Evolutionary conservation across 345 rosid genomes (phyloP), one percentile per base, ranked within the genome.

Genomic region (Euclidium syriacum): DNA sequence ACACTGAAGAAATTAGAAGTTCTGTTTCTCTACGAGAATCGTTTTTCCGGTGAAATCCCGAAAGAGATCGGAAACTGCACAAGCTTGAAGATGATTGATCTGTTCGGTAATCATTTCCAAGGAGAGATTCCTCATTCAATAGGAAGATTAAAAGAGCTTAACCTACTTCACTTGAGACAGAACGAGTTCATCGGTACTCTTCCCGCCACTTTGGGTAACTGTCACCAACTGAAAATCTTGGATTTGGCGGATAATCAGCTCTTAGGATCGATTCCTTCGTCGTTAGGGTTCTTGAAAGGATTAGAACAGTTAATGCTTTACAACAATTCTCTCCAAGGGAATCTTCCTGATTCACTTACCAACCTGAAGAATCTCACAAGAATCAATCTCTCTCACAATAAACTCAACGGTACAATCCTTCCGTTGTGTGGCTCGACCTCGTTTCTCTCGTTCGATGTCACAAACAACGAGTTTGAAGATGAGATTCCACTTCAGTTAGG

Each of bases 171-270:
- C 68, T 64, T 87, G 77, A 83, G 99, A 75, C 95, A 90, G 50
- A 94, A 94, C 67, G 86, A 79, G 64, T 76, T 90, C 5, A 53
- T 23, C 4, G 97, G 96, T 35, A 62, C 54, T 8, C 72, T 94
- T 78, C 99, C 99, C 44, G 75, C 76, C 65, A 62, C 71, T 29
- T 61, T 94, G 52, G 99, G 96, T 10, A 73, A 81, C 79, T 94
- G 96, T 68, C 80, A 71, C 25, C 83, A 83, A 52, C 76, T 94
- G 38, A 77, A 61, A 7, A 87, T 84, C 49, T 81, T 94, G 57
- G 99, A 94, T 75, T 70, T 94, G 66, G 99, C 99, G 0, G 99
- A 94, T 64, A 94, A 94, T 66, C 30, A 71, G 34, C 75, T 94
- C 42, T 73, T 86, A 0, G 97, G 95, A 36, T 73, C 76, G 10